phyloP scores from a whole-genome alignment of 371 early-diverging fungal genomes.

The Basidiobolus heterosporus region DNA sequence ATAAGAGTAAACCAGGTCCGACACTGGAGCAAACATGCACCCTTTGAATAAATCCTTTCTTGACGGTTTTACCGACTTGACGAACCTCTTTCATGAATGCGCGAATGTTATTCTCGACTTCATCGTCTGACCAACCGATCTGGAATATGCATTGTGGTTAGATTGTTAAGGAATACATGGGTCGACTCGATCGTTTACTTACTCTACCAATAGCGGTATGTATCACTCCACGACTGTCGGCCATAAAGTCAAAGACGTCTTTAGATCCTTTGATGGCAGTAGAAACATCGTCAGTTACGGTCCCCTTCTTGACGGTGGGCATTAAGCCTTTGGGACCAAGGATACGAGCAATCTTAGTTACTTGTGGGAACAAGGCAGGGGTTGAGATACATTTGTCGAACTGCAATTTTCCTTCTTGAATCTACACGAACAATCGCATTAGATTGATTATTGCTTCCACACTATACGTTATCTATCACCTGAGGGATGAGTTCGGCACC shows the following conservation, averaged over 20 bases:
- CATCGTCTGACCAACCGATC: slow-evolving; percentile 27
- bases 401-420: slow-evolving; percentile 40
- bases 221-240: slow-evolving; percentile 52
- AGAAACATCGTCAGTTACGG: slow-evolving; percentile 55
- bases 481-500: slow-evolving; percentile 71
- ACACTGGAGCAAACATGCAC: slow-evolving; percentile 37
- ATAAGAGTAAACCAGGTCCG: slow-evolving; percentile 32
- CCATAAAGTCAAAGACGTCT: slow-evolving; percentile 54
- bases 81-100: slow-evolving; percentile 3
- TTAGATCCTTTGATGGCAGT: slow-evolving; percentile 38
- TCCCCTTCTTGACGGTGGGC: slow-evolving; percentile 86
- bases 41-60: slow-evolving; percentile 33
- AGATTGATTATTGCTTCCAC: neutral
- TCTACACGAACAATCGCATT: slow-evolving; percentile 2
- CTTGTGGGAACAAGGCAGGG: slow-evolving; percentile 72
- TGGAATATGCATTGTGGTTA: neutral
- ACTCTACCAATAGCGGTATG: slow-evolving; percentile 32
- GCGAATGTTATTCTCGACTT: slow-evolving; percentile 32
- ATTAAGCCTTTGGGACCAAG: slow-evolving; percentile 89
- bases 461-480: slow-evolving; percentile 13
- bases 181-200: neutral
- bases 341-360: slow-evolving; percentile 77
- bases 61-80: slow-evolving; percentile 1
- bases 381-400: slow-evolving; percentile 79
- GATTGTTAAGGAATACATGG: neutral